Percentiles rank a stretch among this genome's conserved stretches.
Conservation (phyloP, 305 asterid species). For the Lippia alba region DNA sequence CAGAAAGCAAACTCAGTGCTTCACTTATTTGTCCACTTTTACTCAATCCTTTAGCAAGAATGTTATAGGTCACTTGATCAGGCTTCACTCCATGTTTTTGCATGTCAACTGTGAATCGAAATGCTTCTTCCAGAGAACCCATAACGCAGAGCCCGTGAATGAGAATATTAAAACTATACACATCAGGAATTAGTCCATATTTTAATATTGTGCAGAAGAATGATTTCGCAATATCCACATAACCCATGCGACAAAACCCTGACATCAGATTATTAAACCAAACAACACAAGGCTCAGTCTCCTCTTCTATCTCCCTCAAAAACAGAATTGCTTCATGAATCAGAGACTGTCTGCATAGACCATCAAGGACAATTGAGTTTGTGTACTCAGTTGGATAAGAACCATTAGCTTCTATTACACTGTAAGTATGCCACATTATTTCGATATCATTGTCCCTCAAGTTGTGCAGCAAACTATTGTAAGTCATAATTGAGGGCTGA, state of each 20-base stretch:
- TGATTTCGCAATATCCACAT: slow-evolving; percentile 63
- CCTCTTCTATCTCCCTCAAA: slow-evolving; percentile 47
- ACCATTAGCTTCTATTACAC: slow-evolving; percentile 54
- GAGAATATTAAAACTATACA: slow-evolving; percentile 73
- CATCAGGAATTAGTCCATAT: slow-evolving; percentile 68
- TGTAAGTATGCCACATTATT: slow-evolving; percentile 56
- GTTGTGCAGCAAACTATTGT: slow-evolving; percentile 67
- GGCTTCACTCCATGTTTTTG: slow-evolving; percentile 73
- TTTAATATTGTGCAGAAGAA: slow-evolving; percentile 74
- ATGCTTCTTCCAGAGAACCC: slow-evolving; percentile 84
- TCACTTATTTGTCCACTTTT: slow-evolving; percentile 59
- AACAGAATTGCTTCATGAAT: slow-evolving; percentile 67
- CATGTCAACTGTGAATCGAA: slow-evolving; percentile 64
- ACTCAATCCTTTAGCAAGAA: slow-evolving; percentile 80
- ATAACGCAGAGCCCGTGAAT: slow-evolving; percentile 70
- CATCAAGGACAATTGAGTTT: slow-evolving; percentile 66
- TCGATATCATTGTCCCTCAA: slow-evolving; percentile 59
- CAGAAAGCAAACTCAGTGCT: slow-evolving; percentile 60
- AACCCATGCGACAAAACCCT: slow-evolving; percentile 73
- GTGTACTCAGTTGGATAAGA: slow-evolving; percentile 57
- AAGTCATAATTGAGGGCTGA: slow-evolving; percentile 63
- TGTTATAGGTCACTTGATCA: slow-evolving; percentile 67
- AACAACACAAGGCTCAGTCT: slow-evolving; percentile 54
- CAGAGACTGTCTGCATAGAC: slow-evolving; percentile 69
- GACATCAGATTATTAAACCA: slow-evolving; percentile 73